Evolutionary conservation across 108 stramenopile genomes (phyloP).

Genomic region (Chaetoceros muelleri): DNA sequence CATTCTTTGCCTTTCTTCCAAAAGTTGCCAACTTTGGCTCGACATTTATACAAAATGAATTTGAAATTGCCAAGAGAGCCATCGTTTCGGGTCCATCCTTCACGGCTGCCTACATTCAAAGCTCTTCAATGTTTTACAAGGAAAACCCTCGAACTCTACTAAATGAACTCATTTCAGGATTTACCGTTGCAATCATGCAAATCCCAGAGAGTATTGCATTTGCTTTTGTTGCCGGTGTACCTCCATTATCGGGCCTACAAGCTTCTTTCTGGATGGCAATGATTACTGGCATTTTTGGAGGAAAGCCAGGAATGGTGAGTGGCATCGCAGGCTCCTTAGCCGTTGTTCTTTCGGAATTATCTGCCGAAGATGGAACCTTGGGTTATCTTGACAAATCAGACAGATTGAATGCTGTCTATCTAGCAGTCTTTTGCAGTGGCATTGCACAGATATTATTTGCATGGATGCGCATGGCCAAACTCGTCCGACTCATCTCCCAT

Average conservation of each 20-base stretch:
- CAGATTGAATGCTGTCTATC: constrained; percentile 36
- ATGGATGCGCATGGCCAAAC: constrained; percentile 27
- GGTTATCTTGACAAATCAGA: constrained; percentile 18
- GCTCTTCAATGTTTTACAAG: constrained; percentile 15
- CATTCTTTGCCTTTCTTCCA: constrained; percentile 38
- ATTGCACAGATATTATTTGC: constrained; percentile 35
- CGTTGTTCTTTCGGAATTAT: constrained; percentile 39
- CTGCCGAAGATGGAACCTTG: constrained; percentile 32
- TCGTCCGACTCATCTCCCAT: constrained; percentile 47
- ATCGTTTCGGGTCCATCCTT: constrained; percentile 10
- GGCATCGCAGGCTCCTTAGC: constrained; percentile 53
- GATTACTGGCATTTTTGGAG: constrained; percentile 39
- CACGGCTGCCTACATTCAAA: constrained; percentile 7
- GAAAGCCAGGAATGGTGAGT: constrained; percentile 52
- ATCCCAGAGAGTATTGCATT: constrained; percentile 55
- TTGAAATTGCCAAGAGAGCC: constrained; percentile 4
- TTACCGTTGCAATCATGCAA: constrained; percentile 53
- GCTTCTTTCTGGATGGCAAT: constrained; percentile 46
- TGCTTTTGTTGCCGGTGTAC: constrained; percentile 47
- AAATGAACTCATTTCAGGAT: constrained; percentile 31
- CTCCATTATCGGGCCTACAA: constrained; percentile 36
- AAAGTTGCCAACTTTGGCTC: constrained; percentile 15
- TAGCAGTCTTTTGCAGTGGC: constrained; percentile 44
- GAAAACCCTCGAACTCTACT: constrained; percentile 23
- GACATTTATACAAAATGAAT: constrained; percentile 13